Conservation (phyloP, 257 asterid genomes). For the Solanum piurae region DNA sequence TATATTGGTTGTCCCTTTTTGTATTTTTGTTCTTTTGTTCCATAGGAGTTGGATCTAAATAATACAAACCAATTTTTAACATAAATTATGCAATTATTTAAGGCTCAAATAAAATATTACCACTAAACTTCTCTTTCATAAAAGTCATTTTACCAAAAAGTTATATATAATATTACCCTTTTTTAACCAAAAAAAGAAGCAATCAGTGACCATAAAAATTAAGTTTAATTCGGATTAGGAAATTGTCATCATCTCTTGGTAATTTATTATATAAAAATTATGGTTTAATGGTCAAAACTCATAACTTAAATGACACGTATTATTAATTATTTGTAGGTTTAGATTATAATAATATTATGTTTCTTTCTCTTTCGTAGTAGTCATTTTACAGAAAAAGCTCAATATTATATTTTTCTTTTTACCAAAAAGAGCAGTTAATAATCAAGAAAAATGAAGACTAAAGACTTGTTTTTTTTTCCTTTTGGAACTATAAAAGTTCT, state of each 20-base stretch:
- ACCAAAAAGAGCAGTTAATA: not conserved
- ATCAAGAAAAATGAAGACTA: not conserved
- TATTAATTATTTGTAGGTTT: not conserved
- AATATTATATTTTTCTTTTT: not conserved
- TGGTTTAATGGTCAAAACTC: not conserved
- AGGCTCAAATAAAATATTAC: not conserved
- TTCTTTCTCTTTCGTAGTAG: not conserved
- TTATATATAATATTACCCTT: not conserved
- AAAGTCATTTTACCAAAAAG: not conserved
- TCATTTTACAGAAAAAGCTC: not conserved
- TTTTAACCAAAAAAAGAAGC: too few relatives aligned
- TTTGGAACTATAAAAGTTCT: not conserved
- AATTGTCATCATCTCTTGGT: not conserved
- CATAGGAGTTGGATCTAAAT: not conserved
- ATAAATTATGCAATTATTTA: not conserved
- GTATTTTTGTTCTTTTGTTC: not conserved
- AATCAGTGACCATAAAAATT: not conserved
- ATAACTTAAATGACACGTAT: not conserved
- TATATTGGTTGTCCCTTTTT: not conserved
- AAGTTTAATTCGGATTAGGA: not conserved
- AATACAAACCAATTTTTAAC: not conserved
- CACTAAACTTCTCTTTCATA: not conserved
- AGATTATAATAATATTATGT: not conserved
- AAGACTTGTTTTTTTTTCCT: not conserved
- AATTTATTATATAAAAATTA: not conserved